Conservation (phyloP, 306 rosid species). For the Casuarina glauca region DNA sequence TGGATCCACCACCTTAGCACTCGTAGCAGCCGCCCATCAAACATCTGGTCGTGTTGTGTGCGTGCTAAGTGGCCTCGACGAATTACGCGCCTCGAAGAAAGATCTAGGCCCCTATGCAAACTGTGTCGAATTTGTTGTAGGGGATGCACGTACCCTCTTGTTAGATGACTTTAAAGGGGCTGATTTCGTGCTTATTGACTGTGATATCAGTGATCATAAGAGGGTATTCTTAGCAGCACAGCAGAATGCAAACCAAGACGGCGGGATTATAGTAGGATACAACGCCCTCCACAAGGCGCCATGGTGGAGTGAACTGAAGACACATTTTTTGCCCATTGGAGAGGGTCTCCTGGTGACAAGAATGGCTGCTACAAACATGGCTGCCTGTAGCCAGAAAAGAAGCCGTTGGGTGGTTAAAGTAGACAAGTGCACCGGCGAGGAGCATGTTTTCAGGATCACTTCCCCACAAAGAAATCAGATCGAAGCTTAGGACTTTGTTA, state of each 20-base stretch:
- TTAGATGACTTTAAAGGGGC: constrained; percentile 38
- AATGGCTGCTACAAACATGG: constrained; percentile 14
- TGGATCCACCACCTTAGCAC: constrained; percentile 21
- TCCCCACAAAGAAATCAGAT: constrained; percentile 29
- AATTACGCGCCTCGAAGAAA: constrained; percentile 18
- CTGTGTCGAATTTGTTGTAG: constrained; percentile 37
- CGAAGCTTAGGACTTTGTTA: constrained; percentile 18
- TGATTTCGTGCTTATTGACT: constrained; percentile 60
- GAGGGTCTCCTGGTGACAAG: constrained; percentile 49
- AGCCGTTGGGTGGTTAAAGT: constrained; percentile 51
- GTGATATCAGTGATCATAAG: constrained; percentile 36
- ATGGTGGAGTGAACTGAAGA: constrained; percentile 34
- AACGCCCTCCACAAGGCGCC: constrained; percentile 43
- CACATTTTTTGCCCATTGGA: constrained; percentile 54
- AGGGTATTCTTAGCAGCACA: constrained; percentile 44
- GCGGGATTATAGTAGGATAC: constrained; percentile 45
- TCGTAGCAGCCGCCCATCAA: constrained; percentile 49
- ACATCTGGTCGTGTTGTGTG: constrained; percentile 49
- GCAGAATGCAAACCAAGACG: constrained; percentile 32
- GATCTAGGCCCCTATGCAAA: constrained; percentile 33
- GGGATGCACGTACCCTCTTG: constrained; percentile 38
- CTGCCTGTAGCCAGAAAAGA: constrained; percentile 18
- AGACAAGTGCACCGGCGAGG: constrained; percentile 51
- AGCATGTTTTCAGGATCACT: constrained; percentile 50
- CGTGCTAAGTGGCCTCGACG: constrained; percentile 9